Evolutionary conservation across 1,284 basidiomycete genomes (phyloP), one percentile per base, ranked within the genome.

Genomic region (Fistulinella cinereoalba): DNA sequence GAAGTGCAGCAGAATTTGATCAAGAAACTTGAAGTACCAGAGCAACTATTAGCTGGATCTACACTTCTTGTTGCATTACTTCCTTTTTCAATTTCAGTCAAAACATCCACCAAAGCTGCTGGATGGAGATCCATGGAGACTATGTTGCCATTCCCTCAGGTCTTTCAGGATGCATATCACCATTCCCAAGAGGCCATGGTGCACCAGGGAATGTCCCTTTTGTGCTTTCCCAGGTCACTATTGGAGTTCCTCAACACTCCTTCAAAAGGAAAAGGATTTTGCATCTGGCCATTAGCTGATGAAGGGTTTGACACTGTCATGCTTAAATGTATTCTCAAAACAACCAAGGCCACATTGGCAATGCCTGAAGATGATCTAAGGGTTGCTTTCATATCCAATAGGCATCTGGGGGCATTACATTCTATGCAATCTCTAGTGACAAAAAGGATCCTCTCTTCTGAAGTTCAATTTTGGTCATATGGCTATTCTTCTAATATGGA

Each of bases 301-400:
- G 47, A 62, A 13, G 64, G 68, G 16, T 47, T 65, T 28, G 83
- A 86, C 55, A 80, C 77, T 4, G 38, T 47, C 3, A 55, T 71
- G 24, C 71, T 86, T 13, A 57, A 62, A 18, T 55, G 54, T 8
- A 65, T 85, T 22, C 58, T 87, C 46, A 60, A 71, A 16, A 63
- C 69, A 44, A 74, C 68, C 49, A 60, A 65, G 12, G 73, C 72
- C 18, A 49, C 57, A 29, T 56, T 67, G 54, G 69, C 69, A 18
- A 69, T 69, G 9, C 47, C 65, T 50, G 70, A 74, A 40, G 56
- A 63, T 8, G 72, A 76, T 40, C 65, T 69, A 23, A 63, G 77
- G 19, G 64, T 79, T 27, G 56, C 86, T 7, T 88, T 88, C 51
- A 70, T 86, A 19, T 83, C 87, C 60, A 73, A 80, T n/a, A 76